These are phyloP conservation scores for Chalciporus sp. DNA, from an alignment of 1,284 basidiomycete species.

Conservation along the genomic window DNA sequence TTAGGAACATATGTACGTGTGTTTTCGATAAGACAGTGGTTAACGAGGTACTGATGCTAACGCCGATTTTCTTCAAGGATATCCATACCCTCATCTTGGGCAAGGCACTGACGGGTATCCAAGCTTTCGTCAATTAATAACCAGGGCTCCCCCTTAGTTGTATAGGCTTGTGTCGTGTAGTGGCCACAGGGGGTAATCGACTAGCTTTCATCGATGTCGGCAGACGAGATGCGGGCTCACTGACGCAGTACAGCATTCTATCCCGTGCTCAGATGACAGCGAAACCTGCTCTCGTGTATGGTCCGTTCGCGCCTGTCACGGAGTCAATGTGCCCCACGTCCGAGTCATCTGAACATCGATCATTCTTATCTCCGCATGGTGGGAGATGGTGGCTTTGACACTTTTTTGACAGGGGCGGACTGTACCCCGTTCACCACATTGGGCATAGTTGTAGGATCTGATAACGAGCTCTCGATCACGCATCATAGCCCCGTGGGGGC, in stretches of 20 bases:
- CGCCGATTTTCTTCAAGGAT: slow-evolving; percentile 50
- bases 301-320: no score
- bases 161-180: background rate
- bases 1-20: slow-evolving; percentile 35
- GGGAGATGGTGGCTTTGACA: no score
- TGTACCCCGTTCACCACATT: no score
- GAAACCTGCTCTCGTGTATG: no score
- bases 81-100: slow-evolving; percentile 89
- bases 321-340: no score
- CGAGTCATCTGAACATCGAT: no score
- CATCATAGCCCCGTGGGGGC: no score
- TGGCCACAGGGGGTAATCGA: background rate
- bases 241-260: background rate
- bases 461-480: no score
- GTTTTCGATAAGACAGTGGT: background rate
- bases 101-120: slow-evolving; percentile 86
- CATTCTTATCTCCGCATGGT: no score
- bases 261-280: no score
- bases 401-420: no score
- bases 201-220: background rate
- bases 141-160: background rate
- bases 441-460: no score
- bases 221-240: background rate
- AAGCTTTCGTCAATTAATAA: slow-evolving; percentile 70
- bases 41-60: background rate